A percentile compares a stretch with the other conserved stretches of the same genome.
These are phyloP conservation scores for Penicillium cinerascens DNA, from an alignment of 495 filamentous ascomycete genomes.

Conservation along the genomic window DNA sequence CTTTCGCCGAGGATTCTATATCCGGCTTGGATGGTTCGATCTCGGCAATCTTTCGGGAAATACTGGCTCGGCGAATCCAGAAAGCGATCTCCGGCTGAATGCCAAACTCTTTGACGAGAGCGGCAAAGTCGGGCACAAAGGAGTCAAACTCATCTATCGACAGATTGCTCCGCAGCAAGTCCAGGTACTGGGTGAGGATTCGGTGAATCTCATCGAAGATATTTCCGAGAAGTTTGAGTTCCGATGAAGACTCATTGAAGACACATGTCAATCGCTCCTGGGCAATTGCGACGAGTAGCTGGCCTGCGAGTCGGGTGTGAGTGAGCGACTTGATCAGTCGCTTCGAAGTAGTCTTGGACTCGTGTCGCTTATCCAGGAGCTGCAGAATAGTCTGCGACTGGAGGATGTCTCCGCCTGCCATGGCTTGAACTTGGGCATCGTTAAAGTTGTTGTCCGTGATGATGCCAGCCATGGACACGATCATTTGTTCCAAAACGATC, in stretches of 20 bases:
- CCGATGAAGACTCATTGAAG: constrained; percentile 63
- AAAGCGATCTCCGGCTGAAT: constrained; percentile 83
- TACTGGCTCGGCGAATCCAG: constrained; percentile 72
- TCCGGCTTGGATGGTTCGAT: constrained; percentile 34
- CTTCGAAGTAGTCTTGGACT: constrained; percentile 61
- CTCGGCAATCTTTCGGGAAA: constrained; percentile 53
- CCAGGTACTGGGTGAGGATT: constrained; percentile 81
- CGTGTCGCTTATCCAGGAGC: constrained; percentile 74
- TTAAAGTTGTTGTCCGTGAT: constrained; percentile 80
- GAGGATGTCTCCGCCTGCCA: constrained; percentile 80
- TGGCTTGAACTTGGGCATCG: constrained; percentile 76
- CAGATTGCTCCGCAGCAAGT: constrained; percentile 78
- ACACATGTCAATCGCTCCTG: constrained; percentile 81
- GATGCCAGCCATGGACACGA: constrained; percentile 89
- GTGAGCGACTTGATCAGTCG: constrained; percentile 76
- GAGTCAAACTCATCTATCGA: constrained; percentile 73
- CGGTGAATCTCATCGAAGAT: constrained; percentile 87
- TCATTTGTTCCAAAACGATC: constrained; percentile 81
- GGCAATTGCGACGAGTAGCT: constrained; percentile 82
- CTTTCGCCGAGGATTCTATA: constrained; percentile 18
- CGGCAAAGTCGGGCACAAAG: constrained; percentile 69
- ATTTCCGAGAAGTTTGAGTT: constrained; percentile 76
- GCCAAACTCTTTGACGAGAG: constrained; percentile 73
- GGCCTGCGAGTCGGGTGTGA: constrained; percentile 66
- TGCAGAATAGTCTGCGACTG: constrained; percentile 73